Conservation (phyloP, 208 protist genomes). For the Angomonas deanei region DNA sequence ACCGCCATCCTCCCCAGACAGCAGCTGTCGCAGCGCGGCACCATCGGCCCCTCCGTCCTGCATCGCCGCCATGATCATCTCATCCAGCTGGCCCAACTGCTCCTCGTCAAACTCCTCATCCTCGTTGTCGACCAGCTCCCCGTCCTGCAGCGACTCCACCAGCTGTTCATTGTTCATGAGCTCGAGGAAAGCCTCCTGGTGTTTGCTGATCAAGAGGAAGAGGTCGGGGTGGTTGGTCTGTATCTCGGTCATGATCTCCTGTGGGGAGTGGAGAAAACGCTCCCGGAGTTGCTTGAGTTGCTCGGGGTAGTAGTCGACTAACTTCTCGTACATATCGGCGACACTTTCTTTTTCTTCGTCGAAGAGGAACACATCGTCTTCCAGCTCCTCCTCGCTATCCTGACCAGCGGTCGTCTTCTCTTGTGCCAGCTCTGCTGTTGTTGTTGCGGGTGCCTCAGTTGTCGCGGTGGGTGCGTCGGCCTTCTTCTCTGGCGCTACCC, state of each 20-base stretch:
- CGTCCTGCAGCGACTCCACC: slow-evolving; percentile 28
- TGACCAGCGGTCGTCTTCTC: not conserved
- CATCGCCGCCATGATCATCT: slow-evolving; percentile 1
- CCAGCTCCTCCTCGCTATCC: not conserved
- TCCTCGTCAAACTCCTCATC: slow-evolving; percentile 6
- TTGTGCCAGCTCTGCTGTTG: not conserved
- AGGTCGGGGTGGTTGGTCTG: slow-evolving; percentile 59
- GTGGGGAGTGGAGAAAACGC: slow-evolving; percentile 65
- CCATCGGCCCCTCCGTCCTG: slow-evolving; percentile 1
- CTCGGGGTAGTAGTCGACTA: not conserved
- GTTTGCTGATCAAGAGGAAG: slow-evolving; percentile 69
- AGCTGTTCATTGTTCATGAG: slow-evolving; percentile 76
- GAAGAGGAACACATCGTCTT: slow-evolving; percentile 9
- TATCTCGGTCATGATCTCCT: slow-evolving; percentile 66
- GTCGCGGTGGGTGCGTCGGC: not conserved
- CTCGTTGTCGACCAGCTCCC: not conserved
- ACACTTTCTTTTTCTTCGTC: not conserved
- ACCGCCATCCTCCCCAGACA: slow-evolving; percentile 8
- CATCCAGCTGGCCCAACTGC: not conserved
- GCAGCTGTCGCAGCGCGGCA: not conserved
- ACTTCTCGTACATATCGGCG: not conserved
- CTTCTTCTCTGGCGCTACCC: not conserved
- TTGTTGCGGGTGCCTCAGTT: not conserved
- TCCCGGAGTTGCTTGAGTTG: slow-evolving; percentile 65
- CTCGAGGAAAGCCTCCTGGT: slow-evolving; percentile 70